phyloP scores from a whole-genome alignment of 495 filamentous ascomycete species.

The Penicillium odoratum region DNA sequence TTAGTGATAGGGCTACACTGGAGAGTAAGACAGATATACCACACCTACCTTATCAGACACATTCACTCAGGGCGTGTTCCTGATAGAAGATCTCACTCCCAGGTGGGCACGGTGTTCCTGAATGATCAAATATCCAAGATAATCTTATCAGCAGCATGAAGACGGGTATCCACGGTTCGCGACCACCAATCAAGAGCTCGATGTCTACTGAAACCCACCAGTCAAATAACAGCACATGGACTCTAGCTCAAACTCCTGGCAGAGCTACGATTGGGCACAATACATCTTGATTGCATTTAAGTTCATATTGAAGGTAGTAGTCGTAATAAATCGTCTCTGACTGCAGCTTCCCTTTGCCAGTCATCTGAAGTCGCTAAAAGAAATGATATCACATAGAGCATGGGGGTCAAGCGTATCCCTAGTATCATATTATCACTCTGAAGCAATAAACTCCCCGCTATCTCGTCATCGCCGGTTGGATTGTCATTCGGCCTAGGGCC shows the following conservation, averaged over 20 bases:
- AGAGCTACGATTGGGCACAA: neutral
- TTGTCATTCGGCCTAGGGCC: conserved; percentile 1
- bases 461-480: conserved; percentile 2
- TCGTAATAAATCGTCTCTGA: conserved; percentile 7
- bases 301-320: neutral
- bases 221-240: neutral
- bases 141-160: neutral
- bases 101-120: neutral
- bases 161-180: conserved; percentile 19
- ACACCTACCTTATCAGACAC: no score
- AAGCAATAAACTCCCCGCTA: conserved; percentile 14
- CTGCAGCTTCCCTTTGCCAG: neutral
- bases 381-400: conserved; percentile 12
- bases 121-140: neutral
- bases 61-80: neutral
- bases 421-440: conserved; percentile 22
- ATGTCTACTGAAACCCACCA: neutral
- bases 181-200: neutral
- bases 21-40: no score
- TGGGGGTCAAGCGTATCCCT: conserved; percentile 12
- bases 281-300: neutral
- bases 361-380: conserved; percentile 5
- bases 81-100: neutral
- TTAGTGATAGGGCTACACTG: no score
- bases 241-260: neutral